A percentile compares a stretch with the other conserved stretches of the same genome.
These are phyloP conservation scores for Mesostigma viride DNA, from an alignment of 139 green algal species.

Conservation along the genomic window DNA sequence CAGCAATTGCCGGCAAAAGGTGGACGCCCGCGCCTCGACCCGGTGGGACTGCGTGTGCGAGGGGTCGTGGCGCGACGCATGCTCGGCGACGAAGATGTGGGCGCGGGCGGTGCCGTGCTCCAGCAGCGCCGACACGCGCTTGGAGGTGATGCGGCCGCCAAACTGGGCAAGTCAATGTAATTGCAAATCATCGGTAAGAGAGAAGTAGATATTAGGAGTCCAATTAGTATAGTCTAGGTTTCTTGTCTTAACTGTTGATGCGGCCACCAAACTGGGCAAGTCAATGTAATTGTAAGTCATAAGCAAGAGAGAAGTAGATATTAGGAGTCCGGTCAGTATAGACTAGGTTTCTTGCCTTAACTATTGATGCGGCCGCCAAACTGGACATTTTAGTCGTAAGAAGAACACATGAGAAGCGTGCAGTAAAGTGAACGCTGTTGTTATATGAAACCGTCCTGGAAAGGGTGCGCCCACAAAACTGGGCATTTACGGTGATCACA, in stretches of 20 bases:
- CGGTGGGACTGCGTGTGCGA: constrained; percentile 51
- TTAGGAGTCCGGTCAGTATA: too few relatives aligned
- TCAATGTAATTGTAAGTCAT: background rate
- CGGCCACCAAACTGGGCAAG: constrained; percentile 33
- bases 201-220: background rate
- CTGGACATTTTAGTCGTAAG: constrained; percentile 14
- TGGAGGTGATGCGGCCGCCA: constrained; percentile 62
- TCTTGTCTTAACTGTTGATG: too few relatives aligned
- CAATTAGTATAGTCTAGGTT: too few relatives aligned
- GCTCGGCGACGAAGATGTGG: constrained; percentile 36
- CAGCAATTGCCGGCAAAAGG: background rate
- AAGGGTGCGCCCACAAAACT: too few relatives aligned
- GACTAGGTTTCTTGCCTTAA: too few relatives aligned
- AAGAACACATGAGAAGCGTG: too few relatives aligned
- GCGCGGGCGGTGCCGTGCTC: constrained; percentile 5
- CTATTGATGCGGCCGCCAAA: constrained; percentile 51
- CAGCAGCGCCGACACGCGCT: constrained; percentile 71
- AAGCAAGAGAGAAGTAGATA: background rate
- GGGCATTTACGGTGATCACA: too few relatives aligned
- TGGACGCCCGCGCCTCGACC: constrained; percentile 21
- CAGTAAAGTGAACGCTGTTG: too few relatives aligned
- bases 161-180: constrained; percentile 16
- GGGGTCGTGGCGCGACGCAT: constrained; percentile 58
- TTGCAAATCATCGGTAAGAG: background rate
- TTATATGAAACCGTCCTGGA: too few relatives aligned